These are phyloP conservation scores for Blastomyces emzantsi DNA, from an alignment of 2,329 filamentous ascomycete species.

Conservation along the genomic window DNA sequence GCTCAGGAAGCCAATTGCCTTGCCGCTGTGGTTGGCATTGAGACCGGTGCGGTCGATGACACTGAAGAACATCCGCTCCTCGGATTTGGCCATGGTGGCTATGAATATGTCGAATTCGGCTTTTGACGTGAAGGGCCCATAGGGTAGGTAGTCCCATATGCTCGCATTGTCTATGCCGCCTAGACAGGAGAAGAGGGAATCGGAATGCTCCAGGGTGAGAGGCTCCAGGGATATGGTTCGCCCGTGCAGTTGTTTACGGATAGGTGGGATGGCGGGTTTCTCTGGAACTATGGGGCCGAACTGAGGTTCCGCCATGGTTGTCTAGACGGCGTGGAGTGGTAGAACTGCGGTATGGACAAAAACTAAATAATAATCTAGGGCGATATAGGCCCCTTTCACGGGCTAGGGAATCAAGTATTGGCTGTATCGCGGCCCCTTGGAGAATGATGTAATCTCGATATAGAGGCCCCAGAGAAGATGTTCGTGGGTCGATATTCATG, in stretches of 20 bases:
- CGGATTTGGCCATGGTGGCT: conserved; percentile 18
- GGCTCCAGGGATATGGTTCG: conserved; percentile 24
- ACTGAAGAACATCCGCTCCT: conserved; percentile 38
- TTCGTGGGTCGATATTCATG: neutral
- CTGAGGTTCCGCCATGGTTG: neutral
- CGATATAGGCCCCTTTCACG: neutral
- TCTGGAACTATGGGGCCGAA: conserved; percentile 2
- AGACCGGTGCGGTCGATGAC: conserved; percentile 31
- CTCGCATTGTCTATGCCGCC: conserved; percentile 20
- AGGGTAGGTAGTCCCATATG: conserved; percentile 38
- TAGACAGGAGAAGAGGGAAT: conserved; percentile 24
- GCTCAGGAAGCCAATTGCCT: conserved; percentile 36
- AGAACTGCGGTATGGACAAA: neutral
- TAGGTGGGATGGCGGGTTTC: neutral
- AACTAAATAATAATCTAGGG: neutral
- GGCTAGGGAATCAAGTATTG: neutral
- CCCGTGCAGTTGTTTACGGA: neutral
- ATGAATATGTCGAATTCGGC: conserved; percentile 22
- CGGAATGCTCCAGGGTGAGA: conserved; percentile 23
- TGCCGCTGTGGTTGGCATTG: conserved; percentile 19
- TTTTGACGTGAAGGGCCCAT: conserved; percentile 29
- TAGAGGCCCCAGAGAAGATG: neutral
- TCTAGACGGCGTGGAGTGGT: neutral
- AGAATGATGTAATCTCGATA: neutral
- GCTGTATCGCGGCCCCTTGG: neutral